Conservation (phyloP, 2,329 filamentous ascomycete genomes). For the Xylaria polymorpha region DNA sequence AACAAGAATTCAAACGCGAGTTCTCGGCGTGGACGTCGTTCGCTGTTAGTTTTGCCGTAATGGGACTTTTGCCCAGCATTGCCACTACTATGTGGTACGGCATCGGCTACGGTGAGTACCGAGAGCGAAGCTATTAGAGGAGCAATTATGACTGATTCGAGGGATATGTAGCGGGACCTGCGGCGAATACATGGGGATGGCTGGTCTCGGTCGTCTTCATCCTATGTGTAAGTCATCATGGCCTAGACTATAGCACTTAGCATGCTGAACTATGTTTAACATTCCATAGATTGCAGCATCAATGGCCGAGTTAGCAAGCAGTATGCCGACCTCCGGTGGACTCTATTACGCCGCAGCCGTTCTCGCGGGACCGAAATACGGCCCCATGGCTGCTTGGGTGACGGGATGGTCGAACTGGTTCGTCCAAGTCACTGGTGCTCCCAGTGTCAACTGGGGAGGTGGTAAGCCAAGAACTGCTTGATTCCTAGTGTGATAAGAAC, state of each 20-base stretch:
- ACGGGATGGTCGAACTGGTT: slow-evolving; percentile 53
- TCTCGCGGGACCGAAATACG: slow-evolving; percentile 61
- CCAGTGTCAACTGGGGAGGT: slow-evolving; percentile 50
- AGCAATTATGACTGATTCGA: slow-evolving; percentile 27
- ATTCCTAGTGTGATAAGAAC: not conserved
- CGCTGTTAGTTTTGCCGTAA: slow-evolving; percentile 78
- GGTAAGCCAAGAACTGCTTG: slow-evolving; percentile 41
- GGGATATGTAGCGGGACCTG: slow-evolving; percentile 46
- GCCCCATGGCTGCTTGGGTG: slow-evolving; percentile 51
- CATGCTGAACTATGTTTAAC: slow-evolving; percentile 2
- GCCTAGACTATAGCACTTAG: not conserved
- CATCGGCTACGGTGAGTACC: slow-evolving; percentile 58
- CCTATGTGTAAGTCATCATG: slow-evolving; percentile 63
- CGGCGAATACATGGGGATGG: slow-evolving; percentile 81
- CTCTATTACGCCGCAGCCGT: slow-evolving; percentile 81
- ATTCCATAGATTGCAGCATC: slow-evolving; percentile 62
- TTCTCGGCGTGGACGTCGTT: slow-evolving; percentile 81
- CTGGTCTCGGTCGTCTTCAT: slow-evolving; percentile 78
- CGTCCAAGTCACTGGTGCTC: slow-evolving; percentile 50
- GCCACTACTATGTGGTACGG: slow-evolving; percentile 79
- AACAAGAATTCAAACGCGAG: slow-evolving; percentile 68
- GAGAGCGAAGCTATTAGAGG: not conserved
- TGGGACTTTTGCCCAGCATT: slow-evolving; percentile 77
- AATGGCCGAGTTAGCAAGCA: slow-evolving; percentile 78
- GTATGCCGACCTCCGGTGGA: slow-evolving; percentile 78